Conservation (phyloP, 768 basidiomycete genomes). For the Cystofilobasidium macerans region DNA sequence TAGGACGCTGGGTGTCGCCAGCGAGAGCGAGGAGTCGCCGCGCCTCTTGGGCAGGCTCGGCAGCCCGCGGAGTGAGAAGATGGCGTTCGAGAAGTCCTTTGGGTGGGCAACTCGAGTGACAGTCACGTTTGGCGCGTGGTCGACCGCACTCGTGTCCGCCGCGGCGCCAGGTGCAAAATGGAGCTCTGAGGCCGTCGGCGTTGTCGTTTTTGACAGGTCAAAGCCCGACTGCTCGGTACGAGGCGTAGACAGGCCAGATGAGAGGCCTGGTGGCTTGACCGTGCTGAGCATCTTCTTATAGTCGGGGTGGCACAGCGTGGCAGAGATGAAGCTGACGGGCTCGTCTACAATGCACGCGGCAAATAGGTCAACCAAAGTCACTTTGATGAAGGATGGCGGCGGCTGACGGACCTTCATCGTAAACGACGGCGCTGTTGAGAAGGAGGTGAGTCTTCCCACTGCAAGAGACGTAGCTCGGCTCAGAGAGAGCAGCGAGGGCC, state of each 20-base stretch:
- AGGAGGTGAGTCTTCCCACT: constrained; percentile 49
- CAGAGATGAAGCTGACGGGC: constrained; percentile 15
- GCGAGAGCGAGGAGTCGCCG: constrained; percentile 3
- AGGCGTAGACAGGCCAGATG: neutral
- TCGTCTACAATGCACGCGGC: constrained; percentile 37
- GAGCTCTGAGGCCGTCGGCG: constrained; percentile 36
- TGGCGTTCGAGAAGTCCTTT: constrained; percentile 42
- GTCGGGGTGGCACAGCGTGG: constrained; percentile 42
- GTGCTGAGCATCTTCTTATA: constrained; percentile 45
- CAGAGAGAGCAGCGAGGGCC: neutral
- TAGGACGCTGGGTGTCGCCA: neutral
- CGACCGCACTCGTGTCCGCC: constrained; percentile 42
- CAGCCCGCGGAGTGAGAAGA: constrained; percentile 14
- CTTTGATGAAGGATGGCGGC: constrained; percentile 30
- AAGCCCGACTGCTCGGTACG: neutral
- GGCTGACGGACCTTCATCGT: constrained; percentile 58
- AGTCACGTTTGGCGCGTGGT: neutral
- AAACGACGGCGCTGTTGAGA: constrained; percentile 56
- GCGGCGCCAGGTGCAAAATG: constrained; percentile 41
- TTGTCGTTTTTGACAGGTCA: neutral
- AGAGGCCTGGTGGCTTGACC: neutral
- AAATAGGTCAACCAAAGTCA: no score
- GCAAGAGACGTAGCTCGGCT: constrained; percentile 11
- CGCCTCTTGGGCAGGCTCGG: constrained; percentile 9
- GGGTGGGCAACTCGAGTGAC: constrained; percentile 42